Base-by-base conservation (phyloP, 805 yeast genomes). In the Ogataea parapolymorpha region DNA sequence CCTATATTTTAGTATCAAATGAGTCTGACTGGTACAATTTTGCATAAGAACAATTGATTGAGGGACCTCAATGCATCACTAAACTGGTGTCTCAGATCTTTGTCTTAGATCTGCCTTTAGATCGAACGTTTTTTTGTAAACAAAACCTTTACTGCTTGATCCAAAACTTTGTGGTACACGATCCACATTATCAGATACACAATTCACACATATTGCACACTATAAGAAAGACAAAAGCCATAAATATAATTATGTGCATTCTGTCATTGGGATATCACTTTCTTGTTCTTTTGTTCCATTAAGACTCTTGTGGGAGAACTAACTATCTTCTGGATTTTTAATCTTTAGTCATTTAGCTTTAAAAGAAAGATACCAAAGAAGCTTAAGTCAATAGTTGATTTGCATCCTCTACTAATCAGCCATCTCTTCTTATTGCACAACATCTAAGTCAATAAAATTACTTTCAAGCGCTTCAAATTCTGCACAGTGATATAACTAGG, bases 261-360 rank as follows among this genome's bases (percentile, higher is more conserved):
- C 37, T 39, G 37, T 39, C 42, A 32, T 8, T 22, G 9, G 30
- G 23, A 14, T 9, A 12, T 25, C 22, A 26, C 31, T 13, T n/a
- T 15, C 16, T 14, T 25, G 26, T 35, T 30, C 36, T 32, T 32
- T 37, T 25, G 31, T 37, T 25, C 18, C 20, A 31, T 25, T 26
- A 35, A 22, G 18, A 17, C 25, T 34, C 26, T 32, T 32, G 41
- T 38, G 41, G 41, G 41, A 38, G 26, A 37, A 18, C 26, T 15
- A 37, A 18, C 26, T 15, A 14, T 27, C 25, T n/a, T 25, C 14
- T 25, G n/a, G 14, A 25, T 11, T 25, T 25, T n/a, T 25, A 25
- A 12, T 25, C 27, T 25, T 25, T 25, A 25, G 27, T n/a, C 27
- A 12, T 6, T 25, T 25, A 11, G 27, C 27, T n/a, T 25, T 5